Evolutionary conservation across 257 asterid genomes (phyloP).

Genomic region (Solanum arcanum): DNA sequence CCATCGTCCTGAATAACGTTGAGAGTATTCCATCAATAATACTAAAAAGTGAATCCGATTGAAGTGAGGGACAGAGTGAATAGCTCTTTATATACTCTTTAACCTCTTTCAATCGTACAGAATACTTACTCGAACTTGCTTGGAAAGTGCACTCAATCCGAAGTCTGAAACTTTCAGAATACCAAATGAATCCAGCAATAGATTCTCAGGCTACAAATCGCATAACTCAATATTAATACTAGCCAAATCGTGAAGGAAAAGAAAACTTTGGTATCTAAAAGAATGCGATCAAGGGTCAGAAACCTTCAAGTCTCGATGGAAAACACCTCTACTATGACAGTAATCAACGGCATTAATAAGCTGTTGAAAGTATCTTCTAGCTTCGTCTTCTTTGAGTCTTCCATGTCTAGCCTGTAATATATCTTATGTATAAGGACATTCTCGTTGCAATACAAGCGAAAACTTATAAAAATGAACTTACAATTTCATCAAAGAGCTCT

Average conservation of each 20-base stretch:
- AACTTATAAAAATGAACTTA: constrained; percentile 11
- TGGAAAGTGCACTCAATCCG: constrained; percentile 67
- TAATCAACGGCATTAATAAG: constrained; percentile 79
- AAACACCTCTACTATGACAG: constrained; percentile 86
- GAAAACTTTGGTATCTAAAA: neutral
- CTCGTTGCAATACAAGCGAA: neutral
- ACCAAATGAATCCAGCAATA: constrained; percentile 53
- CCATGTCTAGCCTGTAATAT: constrained; percentile 50
- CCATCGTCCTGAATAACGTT: constrained; percentile 45
- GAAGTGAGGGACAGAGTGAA: neutral
- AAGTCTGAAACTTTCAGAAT: constrained; percentile 73
- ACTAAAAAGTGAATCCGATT: neutral
- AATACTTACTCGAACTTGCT: constrained; percentile 58
- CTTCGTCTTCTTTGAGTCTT: constrained; percentile 58
- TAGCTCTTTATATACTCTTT: neutral
- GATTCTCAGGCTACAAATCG: constrained; percentile 72
- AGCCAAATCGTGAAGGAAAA: neutral
- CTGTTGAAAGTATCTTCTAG: constrained; percentile 69
- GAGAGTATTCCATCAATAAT: neutral
- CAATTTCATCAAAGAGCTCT: constrained; percentile 81
- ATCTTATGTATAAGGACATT: neutral
- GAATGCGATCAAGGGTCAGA: neutral
- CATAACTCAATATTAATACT: neutral
- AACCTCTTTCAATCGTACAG: neutral
- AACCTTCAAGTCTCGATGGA: constrained; percentile 83